Evolutionary conservation across 345 rosid genomes (phyloP).

Genomic region (Conringia planisiliqua): DNA sequence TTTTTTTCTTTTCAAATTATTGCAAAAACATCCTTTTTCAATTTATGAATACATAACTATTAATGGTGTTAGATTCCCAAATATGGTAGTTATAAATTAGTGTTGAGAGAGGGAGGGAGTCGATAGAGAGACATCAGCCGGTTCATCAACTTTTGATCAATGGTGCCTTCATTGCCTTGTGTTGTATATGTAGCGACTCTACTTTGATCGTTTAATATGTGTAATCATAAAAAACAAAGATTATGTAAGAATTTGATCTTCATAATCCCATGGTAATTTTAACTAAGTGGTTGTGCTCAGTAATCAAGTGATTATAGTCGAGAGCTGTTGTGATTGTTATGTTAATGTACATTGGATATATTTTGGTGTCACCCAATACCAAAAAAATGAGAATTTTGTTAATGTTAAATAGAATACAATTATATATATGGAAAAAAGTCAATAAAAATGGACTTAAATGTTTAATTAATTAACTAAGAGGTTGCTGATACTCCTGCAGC

Average conservation of each 20-base stretch:
- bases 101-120: neutral
- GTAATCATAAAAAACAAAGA: neutral
- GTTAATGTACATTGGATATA: neutral
- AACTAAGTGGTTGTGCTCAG: neutral
- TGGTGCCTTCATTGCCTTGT: neutral
- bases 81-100: neutral
- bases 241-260: neutral
- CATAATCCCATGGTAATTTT: neutral
- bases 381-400: neutral
- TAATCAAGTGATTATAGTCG: neutral
- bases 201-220: neutral
- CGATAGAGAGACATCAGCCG: neutral
- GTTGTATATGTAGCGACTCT: slow-evolving; percentile 12
- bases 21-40: neutral
- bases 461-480: no score
- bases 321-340: neutral
- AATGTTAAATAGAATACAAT: no score
- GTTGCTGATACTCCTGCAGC: no score
- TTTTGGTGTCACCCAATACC: neutral
- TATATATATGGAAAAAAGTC: no score
- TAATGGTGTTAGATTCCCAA: neutral
- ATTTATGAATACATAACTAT: neutral
- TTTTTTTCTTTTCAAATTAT: neutral
- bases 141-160: slow-evolving; percentile 11
- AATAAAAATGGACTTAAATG: no score